Conservation (phyloP, 352 stramenopile genomes). For the Phytophthora syringae region DNA sequence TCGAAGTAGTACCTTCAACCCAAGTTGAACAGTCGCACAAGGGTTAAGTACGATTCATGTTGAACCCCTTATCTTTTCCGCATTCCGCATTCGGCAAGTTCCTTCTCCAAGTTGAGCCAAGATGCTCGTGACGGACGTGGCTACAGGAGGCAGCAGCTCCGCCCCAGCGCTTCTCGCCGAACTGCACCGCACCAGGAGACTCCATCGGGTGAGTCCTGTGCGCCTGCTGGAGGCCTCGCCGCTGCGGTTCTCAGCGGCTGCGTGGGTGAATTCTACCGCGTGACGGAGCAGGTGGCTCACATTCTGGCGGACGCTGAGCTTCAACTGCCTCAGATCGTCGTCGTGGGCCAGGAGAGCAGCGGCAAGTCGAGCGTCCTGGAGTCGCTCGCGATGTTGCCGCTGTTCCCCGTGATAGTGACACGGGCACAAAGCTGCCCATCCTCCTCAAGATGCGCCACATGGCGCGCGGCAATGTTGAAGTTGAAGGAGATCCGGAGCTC, state of each 20-base stretch:
- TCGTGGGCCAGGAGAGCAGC: slow-evolving; percentile 53
- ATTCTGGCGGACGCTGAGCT: slow-evolving; percentile 22
- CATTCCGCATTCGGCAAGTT: not conserved
- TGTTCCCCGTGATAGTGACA: slow-evolving; percentile 46
- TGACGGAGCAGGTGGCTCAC: slow-evolving; percentile 28
- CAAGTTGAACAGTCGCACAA: no score
- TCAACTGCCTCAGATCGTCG: slow-evolving; percentile 45
- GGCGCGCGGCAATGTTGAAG: slow-evolving; percentile 13
- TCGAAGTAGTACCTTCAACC: no score
- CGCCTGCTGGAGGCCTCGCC: slow-evolving; percentile 11
- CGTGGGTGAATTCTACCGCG: slow-evolving; percentile 40
- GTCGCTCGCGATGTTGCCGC: slow-evolving; percentile 48
- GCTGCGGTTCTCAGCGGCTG: slow-evolving; percentile 41
- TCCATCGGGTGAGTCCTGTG: not conserved
- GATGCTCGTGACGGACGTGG: slow-evolving; percentile 14
- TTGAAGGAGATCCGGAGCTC: slow-evolving; percentile 25
- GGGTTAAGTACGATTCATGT: no score
- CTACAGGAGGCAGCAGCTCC: slow-evolving; percentile 7
- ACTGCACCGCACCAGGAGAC: not conserved
- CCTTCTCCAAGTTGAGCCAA: not conserved
- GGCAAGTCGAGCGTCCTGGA: slow-evolving; percentile 61
- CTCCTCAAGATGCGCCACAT: slow-evolving; percentile 43
- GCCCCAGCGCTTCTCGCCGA: not conserved
- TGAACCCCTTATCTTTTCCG: not conserved
- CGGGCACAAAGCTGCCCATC: slow-evolving; percentile 53